Percentiles rank a stretch among this genome's conserved stretches.
phyloP scores from a whole-genome alignment of 495 filamentous ascomycete species.

The Daldinia caldariorum region DNA sequence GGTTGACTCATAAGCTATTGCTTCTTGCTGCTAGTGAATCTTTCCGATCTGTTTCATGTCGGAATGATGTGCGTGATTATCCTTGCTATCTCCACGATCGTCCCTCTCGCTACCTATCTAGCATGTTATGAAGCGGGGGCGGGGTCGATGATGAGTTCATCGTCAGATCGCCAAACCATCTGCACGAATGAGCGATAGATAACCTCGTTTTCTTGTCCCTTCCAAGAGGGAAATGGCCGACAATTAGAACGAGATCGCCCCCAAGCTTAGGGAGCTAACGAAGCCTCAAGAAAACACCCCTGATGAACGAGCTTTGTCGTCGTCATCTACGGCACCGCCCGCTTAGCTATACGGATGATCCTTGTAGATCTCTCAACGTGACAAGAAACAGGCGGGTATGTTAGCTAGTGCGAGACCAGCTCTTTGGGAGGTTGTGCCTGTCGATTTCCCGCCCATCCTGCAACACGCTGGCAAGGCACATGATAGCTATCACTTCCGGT shows the following conservation, averaged over 20 bases:
- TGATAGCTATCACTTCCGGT: constrained; percentile 25
- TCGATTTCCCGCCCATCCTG: constrained; percentile 38
- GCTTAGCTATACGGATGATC: constrained; percentile 35
- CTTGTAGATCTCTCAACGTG: constrained; percentile 18
- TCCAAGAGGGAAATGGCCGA: constrained; percentile 18
- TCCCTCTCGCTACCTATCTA: constrained; percentile 32
- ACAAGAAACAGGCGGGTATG: constrained; percentile 19
- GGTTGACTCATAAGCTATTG: neutral
- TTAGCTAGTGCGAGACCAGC: constrained; percentile 29
- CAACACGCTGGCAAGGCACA: constrained; percentile 30
- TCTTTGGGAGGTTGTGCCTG: constrained; percentile 42
- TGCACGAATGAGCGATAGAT: constrained; percentile 36
- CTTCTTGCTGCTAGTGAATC: constrained; percentile 19
- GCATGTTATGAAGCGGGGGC: constrained; percentile 41
- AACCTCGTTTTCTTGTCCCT: constrained; percentile 23
- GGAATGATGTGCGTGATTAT: constrained; percentile 46
- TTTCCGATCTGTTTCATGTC: constrained; percentile 41
- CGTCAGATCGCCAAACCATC: constrained; percentile 45
- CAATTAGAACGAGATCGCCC: constrained; percentile 20
- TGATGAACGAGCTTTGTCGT: constrained; percentile 11
- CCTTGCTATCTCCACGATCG: constrained; percentile 41
- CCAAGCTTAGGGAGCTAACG: constrained; percentile 15
- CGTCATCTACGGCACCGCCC: constrained; percentile 41
- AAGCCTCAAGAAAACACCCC: constrained; percentile 20
- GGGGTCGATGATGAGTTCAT: constrained; percentile 46